Percentiles rank a stretch among this genome's conserved stretches.
Conservation (phyloP, 768 basidiomycete genomes). For the Boletus bicolor region DNA sequence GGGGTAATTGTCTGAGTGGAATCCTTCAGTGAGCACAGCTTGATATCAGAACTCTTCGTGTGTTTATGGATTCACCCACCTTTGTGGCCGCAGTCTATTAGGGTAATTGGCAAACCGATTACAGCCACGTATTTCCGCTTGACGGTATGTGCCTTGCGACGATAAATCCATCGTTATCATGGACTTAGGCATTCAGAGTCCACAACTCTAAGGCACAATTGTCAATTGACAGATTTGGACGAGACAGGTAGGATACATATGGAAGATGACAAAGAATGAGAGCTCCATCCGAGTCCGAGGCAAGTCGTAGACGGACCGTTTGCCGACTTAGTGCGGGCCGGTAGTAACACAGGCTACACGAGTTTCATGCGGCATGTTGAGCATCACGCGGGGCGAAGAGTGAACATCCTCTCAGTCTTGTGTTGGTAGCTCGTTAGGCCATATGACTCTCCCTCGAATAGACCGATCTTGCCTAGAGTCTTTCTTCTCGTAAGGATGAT, state of each 20-base stretch:
- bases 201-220: background rate
- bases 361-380: background rate
- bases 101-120: background rate
- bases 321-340: background rate
- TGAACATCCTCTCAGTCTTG: background rate
- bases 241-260: background rate
- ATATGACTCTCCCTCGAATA: background rate
- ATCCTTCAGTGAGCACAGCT: background rate
- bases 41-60: background rate
- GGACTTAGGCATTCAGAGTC: background rate
- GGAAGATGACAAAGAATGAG: background rate
- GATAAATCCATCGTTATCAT: background rate
- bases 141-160: background rate
- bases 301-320: background rate
- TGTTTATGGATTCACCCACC: background rate
- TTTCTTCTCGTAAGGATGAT: background rate
- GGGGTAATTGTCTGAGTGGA: background rate
- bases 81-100: background rate
- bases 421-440: background rate
- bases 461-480: background rate
- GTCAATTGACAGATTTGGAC: background rate
- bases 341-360: background rate
- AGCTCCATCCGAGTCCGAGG: background rate
- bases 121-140: slow-evolving; percentile 1
- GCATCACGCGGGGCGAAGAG: background rate